Evolutionary conservation across 2,329 filamentous ascomycete species (phyloP).

Genomic region (Aureobasidium sp.): DNA sequence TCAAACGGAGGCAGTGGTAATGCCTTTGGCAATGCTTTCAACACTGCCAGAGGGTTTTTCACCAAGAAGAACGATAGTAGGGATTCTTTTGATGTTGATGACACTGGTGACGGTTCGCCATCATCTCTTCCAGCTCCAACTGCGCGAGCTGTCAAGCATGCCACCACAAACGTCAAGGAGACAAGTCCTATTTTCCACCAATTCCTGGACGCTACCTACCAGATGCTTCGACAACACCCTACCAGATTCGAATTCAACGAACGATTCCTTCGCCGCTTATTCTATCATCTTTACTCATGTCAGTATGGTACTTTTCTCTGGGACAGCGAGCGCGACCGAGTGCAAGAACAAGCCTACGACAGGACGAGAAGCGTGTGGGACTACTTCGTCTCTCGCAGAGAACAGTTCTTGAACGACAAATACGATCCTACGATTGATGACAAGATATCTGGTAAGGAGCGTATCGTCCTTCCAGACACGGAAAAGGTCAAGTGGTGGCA

Average conservation of each 20-base stretch:
- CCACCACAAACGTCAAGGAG: constrained; percentile 76
- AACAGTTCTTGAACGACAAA: constrained; percentile 74
- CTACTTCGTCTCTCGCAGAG: constrained; percentile 76
- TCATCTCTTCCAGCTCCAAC: constrained; percentile 34
- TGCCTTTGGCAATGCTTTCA: constrained; percentile 77
- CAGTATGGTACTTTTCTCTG: constrained; percentile 96
- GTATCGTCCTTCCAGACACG: constrained; percentile 69
- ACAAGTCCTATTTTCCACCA: constrained; percentile 96
- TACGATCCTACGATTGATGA: constrained; percentile 75
- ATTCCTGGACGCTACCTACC: constrained; percentile 90
- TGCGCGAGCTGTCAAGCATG: constrained; percentile 38
- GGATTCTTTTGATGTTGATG: constrained; percentile 58
- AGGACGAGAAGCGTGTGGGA: constrained; percentile 76
- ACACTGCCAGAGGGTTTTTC: constrained; percentile 76
- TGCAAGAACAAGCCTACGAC: constrained; percentile 15
- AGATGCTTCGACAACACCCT: constrained; percentile 77
- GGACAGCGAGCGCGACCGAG: constrained; percentile 79
- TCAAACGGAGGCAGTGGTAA: constrained; percentile 59
- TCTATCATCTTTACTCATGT: constrained; percentile 92
- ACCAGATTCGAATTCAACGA: constrained; percentile 95
- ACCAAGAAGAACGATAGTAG: constrained; percentile 67
- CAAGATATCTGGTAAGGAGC: constrained; percentile 68
- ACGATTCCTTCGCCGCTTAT: constrained; percentile 75
- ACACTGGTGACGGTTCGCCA: constrained; percentile 38
- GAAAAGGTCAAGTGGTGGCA: constrained; percentile 90